Base-by-base conservation (phyloP, 768 basidiomycete species). In the Tephrocybe sp. region DNA sequence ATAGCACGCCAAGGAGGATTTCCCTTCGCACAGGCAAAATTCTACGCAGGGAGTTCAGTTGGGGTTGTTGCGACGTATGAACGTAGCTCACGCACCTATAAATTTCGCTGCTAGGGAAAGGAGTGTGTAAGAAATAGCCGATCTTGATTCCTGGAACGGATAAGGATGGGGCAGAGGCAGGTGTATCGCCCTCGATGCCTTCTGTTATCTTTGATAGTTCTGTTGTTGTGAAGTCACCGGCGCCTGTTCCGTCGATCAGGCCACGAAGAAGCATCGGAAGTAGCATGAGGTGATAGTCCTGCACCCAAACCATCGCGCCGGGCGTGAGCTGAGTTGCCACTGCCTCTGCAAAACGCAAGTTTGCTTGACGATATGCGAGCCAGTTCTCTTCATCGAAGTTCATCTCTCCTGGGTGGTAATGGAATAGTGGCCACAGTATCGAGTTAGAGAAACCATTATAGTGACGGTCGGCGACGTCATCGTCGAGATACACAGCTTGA, bases 381-480 rank as follows among this genome's bases (percentile, higher is more conserved):
- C 97, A 99, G 67, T 98, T 92, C 65, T 91, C 91, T 73, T 97
- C 93, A 69, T 98, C 96, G 64, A 99, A 99, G 71, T 93, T 96
- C 94, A 99, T 98, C 73, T 98, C 97, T 57, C 96, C 96, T 7
- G 97, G 97, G 68, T 98, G 96, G 71, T 98, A 99, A 68, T 99
- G 97, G 79, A 99, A 98, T 41, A 99, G 77, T 2, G 97, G 97
- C 97, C 97, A 99, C 45, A 99, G 84, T 71, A 99, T 98, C 48
- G 95, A 97, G 74, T 99, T 99, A 60, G 95, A 96, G 79, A 99
- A 98, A 49, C 97, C 92, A 66, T 95, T 95, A 73, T 92, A 99
- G 70, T 98, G 95, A 46, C 87, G 82, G 68, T 99, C 97, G n/a
- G 97, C 96, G 57, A 99, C 83, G 62, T 98, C 96, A 65, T 98